These are phyloP conservation scores for Jamesozyma rosinii DNA, from an alignment of 805 yeast genomes.

Conservation along the genomic window DNA sequence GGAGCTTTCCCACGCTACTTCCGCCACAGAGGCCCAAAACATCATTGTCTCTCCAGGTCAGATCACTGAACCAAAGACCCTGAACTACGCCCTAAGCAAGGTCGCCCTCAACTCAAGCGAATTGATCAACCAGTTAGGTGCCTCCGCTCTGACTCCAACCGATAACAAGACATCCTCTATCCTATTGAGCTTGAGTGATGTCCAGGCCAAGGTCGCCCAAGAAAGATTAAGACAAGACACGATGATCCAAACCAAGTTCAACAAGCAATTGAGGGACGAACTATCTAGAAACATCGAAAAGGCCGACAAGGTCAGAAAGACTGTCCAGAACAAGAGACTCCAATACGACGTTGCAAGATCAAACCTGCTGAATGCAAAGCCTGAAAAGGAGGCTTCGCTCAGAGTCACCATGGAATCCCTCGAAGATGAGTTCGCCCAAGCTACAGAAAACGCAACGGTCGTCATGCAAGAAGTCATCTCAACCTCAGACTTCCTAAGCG, in stretches of 20 bases:
- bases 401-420: slow-evolving; percentile 72
- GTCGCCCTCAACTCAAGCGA: slow-evolving; percentile 47
- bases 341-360: slow-evolving; percentile 73
- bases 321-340: slow-evolving; percentile 69
- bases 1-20: slow-evolving; percentile 60
- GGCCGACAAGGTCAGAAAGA: slow-evolving; percentile 59
- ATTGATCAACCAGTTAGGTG: slow-evolving; percentile 22
- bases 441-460: slow-evolving; percentile 78
- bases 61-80: slow-evolving; percentile 60
- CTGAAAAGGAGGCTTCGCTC: slow-evolving; percentile 63
- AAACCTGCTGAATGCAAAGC: slow-evolving; percentile 38
- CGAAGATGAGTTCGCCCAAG: slow-evolving; percentile 83
- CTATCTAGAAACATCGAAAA: slow-evolving; percentile 51
- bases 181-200: slow-evolving; percentile 56
- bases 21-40: slow-evolving; percentile 77
- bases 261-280: slow-evolving; percentile 53
- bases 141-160: slow-evolving; percentile 17
- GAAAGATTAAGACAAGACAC: slow-evolving; percentile 78
- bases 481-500: slow-evolving; percentile 57
- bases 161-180: slow-evolving; percentile 42
- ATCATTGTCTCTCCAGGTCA: slow-evolving; percentile 45
- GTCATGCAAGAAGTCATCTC: slow-evolving; percentile 75
- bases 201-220: slow-evolving; percentile 68
- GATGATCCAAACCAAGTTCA: slow-evolving; percentile 58
- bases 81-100: slow-evolving; percentile 72